Conservation (phyloP, 1,139 yeast genomes). For the Candida sp. region DNA sequence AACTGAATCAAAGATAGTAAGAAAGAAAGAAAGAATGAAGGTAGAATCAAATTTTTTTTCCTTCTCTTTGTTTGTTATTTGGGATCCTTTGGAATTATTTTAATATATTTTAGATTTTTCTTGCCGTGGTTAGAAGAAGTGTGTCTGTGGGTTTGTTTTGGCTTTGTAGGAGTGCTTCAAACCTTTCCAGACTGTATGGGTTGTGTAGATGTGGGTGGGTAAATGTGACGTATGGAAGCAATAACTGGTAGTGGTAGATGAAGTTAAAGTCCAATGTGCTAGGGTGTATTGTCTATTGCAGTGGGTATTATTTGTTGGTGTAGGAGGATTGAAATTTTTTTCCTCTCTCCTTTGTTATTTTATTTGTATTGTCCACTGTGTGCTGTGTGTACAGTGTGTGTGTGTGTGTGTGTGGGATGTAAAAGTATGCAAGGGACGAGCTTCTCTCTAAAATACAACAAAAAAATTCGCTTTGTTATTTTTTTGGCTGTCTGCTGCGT, state of each 20-base stretch:
- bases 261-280: background rate
- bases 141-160: background rate
- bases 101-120: background rate
- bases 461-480: background rate
- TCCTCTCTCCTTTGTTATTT: background rate
- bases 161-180: background rate
- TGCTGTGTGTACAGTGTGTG: background rate
- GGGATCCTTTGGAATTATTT: background rate
- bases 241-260: background rate
- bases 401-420: slow-evolving; percentile 1
- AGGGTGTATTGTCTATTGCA: no score
- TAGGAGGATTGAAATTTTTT: background rate
- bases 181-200: no score
- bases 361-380: background rate
- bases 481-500: background rate
- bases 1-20: no score
- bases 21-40: no score
- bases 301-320: background rate
- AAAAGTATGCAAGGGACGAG: slow-evolving; percentile 6
- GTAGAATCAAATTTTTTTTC: background rate
- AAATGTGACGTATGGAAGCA: no score
- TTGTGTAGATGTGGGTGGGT: no score
- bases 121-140: background rate
- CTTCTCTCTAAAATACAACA: background rate
- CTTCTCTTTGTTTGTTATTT: slow-evolving; percentile 1